Evolutionary conservation across 148 eudicot genomes (phyloP).

Genomic region (Persicaria maculosa): DNA sequence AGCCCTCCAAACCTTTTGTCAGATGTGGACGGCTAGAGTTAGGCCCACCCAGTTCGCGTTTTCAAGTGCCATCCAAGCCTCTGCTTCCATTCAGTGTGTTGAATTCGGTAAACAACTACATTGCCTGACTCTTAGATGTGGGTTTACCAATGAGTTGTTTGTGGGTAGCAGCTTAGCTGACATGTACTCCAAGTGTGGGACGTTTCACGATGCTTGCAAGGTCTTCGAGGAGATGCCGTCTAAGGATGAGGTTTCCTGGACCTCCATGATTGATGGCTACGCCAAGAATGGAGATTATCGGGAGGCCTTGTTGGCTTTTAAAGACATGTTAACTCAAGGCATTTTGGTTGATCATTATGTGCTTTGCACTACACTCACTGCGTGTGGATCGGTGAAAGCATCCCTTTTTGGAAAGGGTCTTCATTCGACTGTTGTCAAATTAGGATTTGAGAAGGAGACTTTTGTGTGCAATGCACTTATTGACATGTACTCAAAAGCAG

Average conservation of each 20-base stretch:
- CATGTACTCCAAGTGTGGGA: constrained; percentile 45
- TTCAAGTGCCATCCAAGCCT: constrained; percentile 35
- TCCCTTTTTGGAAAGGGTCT: constrained; percentile 21
- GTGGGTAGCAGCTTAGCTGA: constrained; percentile 50
- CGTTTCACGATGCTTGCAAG: constrained; percentile 32
- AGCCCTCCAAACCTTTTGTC: constrained; percentile 22
- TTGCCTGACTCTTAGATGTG: constrained; percentile 36
- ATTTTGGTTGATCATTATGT: constrained; percentile 26
- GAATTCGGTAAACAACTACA: constrained; percentile 35
- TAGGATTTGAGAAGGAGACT: constrained; percentile 27
- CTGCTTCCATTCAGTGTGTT: constrained; percentile 14
- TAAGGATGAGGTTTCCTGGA: constrained; percentile 52
- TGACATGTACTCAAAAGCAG: constrained; percentile 34
- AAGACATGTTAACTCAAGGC: constrained; percentile 27
- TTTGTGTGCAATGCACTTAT: constrained; percentile 33
- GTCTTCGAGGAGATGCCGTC: constrained; percentile 44
- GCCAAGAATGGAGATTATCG: constrained; percentile 31
- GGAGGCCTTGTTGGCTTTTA: constrained; percentile 31
- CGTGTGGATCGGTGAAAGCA: constrained; percentile 28
- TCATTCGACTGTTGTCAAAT: constrained; percentile 28
- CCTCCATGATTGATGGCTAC: constrained; percentile 43
- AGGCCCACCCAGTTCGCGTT: constrained; percentile 34
- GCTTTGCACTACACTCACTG: constrained; percentile 21
- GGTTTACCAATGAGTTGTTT: constrained; percentile 30
- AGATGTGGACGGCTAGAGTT: constrained; percentile 27